Evolutionary conservation across 2,329 filamentous ascomycete species (phyloP), one percentile per base, ranked within the genome.

Genomic region (Zymoseptoria crescenta): DNA sequence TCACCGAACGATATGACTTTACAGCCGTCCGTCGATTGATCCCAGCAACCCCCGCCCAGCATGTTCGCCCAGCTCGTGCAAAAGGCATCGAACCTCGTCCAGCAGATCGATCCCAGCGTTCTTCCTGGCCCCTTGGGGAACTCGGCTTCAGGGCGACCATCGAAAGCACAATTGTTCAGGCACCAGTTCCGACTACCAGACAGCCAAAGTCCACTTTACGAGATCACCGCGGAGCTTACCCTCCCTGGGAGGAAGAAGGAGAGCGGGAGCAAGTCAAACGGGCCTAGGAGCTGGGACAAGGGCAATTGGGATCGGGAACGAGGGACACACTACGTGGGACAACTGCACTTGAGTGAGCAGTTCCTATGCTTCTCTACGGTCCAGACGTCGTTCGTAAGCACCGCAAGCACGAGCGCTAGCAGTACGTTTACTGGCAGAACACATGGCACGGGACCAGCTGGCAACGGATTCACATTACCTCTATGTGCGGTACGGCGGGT

Each of bases 331-430:
- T 97, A 99, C 78, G 86, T 87, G 24, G 94, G 94, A 55, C 92
- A 92, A 74, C 83, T 99, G 56, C 93, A 99, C 73, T 79, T 99
- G 64, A 96, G 91, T 74, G 93, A 99, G 77, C 84, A 89, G 67
- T 99, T 89, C 76, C 85, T 99, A 68, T 97, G 92, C 80, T 99
- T 99, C 79, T 96, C 92, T 0, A 96, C 94, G 7, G 90, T 94
- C 56, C 87, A 90, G 16, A 89, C 91, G 8, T 95, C 91, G 77
- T 96, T 96, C 75, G 75, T 89, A 49, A 86, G 86, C 63, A 87
- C 87, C 0, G 88, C 93, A 16, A 96, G 86, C 73, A 85, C 88
- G 20, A 87, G 85, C 63, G 87, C 88, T 0, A 92, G 91, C 20
- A 90, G 87, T 52, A 84, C 85, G 59, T 97, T 95, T 76, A 95